Evolutionary conservation across 768 basidiomycete species (phyloP).

Genomic region (Psilocybe cyanescens): DNA sequence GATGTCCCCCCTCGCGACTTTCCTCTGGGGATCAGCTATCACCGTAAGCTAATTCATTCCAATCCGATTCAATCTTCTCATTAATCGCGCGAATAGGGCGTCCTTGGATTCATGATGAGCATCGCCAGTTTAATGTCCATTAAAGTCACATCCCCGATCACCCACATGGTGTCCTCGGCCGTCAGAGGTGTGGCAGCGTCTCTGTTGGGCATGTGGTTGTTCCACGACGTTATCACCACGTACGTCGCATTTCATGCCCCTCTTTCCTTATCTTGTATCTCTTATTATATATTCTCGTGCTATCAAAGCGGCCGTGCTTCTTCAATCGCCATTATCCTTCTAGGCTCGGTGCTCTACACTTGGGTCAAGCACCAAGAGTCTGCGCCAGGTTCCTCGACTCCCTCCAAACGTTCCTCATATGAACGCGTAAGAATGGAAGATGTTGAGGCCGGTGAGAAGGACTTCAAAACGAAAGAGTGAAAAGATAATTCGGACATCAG

Average conservation of each 20-base stretch:
- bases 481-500: not conserved
- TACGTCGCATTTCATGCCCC: constrained; percentile 38
- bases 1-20: constrained; percentile 59
- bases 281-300: constrained; percentile 1
- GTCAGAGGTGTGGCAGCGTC: constrained; percentile 95
- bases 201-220: constrained; percentile 78
- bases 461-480: constrained; percentile 9
- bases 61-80: not conserved
- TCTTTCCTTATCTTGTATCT: not conserved
- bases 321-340: constrained; percentile 81
- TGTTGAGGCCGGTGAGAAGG: constrained; percentile 21
- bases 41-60: constrained; percentile 53
- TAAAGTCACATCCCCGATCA: constrained; percentile 97
- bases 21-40: constrained; percentile 78
- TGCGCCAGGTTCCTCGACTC: constrained; percentile 35
- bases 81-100: constrained; percentile 52
- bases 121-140: constrained; percentile 92
- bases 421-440: constrained; percentile 67
- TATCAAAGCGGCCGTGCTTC: constrained; percentile 71
- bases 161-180: constrained; percentile 96
- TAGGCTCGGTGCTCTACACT: constrained; percentile 85
- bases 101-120: constrained; percentile 92
- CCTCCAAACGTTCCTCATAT: constrained; percentile 41
- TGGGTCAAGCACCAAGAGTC: constrained; percentile 85
- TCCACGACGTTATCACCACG: constrained; percentile 81